phyloP scores from a whole-genome alignment of 371 early-diverging fungal genomes.

The Mucor sp. region DNA sequence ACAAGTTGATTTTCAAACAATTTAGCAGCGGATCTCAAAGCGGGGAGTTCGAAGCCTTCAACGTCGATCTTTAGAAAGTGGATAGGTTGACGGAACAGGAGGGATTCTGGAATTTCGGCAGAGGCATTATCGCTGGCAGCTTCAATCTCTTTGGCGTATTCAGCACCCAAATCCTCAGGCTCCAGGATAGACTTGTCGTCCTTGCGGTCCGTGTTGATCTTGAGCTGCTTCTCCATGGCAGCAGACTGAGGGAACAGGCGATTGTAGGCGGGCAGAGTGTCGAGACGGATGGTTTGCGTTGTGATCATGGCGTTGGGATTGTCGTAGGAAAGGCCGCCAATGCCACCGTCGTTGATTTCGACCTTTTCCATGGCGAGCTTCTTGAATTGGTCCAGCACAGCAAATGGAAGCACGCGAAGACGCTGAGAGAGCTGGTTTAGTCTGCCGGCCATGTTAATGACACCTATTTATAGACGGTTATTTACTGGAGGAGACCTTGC shows the following conservation, averaged over 20 bases:
- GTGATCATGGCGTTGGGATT: conserved; percentile 26
- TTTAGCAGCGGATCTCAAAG: conserved; percentile 38
- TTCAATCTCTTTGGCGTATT: conserved; percentile 29
- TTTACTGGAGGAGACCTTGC: too few relatives aligned
- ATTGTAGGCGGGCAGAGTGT: conserved; percentile 37
- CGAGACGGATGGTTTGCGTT: conserved; percentile 50
- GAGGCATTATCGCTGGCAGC: neutral
- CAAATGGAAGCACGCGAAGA: conserved; percentile 50
- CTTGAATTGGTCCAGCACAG: conserved; percentile 42
- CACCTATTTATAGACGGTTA: conserved; percentile 27
- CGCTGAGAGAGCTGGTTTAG: conserved; percentile 39
- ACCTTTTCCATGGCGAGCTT: conserved; percentile 46
- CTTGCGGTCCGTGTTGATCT: conserved; percentile 4
- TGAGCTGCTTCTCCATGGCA: neutral
- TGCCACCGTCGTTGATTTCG: conserved; percentile 45
- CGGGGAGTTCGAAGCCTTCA: conserved; percentile 50
- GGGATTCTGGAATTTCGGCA: conserved; percentile 11
- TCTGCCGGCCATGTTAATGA: conserved; percentile 44
- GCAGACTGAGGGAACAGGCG: conserved; percentile 28
- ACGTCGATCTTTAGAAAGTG: conserved; percentile 55
- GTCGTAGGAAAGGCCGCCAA: conserved; percentile 39
- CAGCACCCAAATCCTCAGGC: conserved; percentile 29
- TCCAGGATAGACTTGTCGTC: conserved; percentile 22
- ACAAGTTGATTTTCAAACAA: conserved; percentile 43
- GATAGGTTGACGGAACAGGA: conserved; percentile 42